Conservation (phyloP, 2,329 filamentous ascomycete genomes). For the Colletotrichum eremochloae region DNA sequence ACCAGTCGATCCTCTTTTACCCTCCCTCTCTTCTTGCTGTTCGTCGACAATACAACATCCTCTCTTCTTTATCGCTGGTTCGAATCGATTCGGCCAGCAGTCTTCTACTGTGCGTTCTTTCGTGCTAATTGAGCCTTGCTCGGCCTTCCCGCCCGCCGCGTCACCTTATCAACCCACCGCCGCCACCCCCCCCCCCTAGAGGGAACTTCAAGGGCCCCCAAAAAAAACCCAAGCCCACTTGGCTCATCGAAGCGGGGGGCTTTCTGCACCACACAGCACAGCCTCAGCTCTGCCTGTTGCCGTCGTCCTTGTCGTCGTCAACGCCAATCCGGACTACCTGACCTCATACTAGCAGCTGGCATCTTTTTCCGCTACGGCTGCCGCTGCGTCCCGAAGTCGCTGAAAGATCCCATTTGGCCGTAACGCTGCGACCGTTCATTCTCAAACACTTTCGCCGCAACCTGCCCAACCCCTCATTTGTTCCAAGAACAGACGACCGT, state of each 20-base stretch:
- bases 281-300: slow-evolving; percentile 43
- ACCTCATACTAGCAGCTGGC: slow-evolving; percentile 27
- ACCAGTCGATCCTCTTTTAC: slow-evolving; percentile 21
- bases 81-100: slow-evolving; percentile 23
- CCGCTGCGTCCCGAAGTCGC: slow-evolving; percentile 27
- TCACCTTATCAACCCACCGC: slow-evolving; percentile 42
- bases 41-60: slow-evolving; percentile 4
- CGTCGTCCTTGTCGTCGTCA: slow-evolving; percentile 39
- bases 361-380: background rate
- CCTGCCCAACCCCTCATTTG: slow-evolving; percentile 34
- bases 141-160: slow-evolving; percentile 40
- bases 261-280: slow-evolving; percentile 41
- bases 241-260: slow-evolving; percentile 43
- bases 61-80: slow-evolving; percentile 28
- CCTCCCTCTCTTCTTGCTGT: slow-evolving; percentile 5
- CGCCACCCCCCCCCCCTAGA: slow-evolving; percentile 12
- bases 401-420: slow-evolving; percentile 6
- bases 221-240: slow-evolving; percentile 44
- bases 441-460: slow-evolving; percentile 23
- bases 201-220: slow-evolving; percentile 35
- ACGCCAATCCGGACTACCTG: slow-evolving; percentile 33
- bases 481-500: slow-evolving; percentile 30
- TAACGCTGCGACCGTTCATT: slow-evolving; percentile 24
- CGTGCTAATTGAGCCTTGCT: slow-evolving; percentile 25
- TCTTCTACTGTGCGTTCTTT: slow-evolving; percentile 11